Evolutionary conservation across 2,329 filamentous ascomycete species (phyloP).

Genomic region (Cytospora paraplurivora): DNA sequence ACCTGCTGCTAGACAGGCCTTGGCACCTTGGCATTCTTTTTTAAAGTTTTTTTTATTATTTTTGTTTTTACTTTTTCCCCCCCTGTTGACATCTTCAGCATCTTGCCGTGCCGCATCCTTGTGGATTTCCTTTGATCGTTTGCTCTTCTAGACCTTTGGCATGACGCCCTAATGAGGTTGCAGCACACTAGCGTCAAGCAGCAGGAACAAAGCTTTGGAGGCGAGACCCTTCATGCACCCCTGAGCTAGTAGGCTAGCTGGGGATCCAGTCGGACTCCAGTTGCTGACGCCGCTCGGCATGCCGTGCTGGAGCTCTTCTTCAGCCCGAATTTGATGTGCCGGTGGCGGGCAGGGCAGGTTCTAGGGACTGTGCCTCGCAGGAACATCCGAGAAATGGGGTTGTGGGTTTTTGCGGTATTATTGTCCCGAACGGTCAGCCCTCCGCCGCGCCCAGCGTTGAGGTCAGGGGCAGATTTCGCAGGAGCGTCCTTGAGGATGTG

Average conservation of each 20-base stretch:
- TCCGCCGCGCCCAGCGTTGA: not conserved
- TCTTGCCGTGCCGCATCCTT: not conserved
- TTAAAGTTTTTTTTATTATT: too few species aligned
- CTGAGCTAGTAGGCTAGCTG: constrained; percentile 12
- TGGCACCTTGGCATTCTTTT: too few species aligned
- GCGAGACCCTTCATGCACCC: constrained; percentile 20
- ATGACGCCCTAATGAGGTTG: not conserved
- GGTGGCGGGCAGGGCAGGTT: constrained; percentile 4
- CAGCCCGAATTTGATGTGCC: not conserved
- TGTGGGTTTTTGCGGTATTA: constrained; percentile 18
- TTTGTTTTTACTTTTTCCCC: not conserved
- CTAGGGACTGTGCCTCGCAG: not conserved
- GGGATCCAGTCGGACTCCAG: constrained; percentile 20
- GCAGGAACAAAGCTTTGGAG: constrained; percentile 14
- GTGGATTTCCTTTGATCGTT: not conserved
- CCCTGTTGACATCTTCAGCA: not conserved
- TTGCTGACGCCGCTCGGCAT: constrained; percentile 2
- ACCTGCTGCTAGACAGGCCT: too few species aligned
- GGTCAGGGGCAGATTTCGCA: not conserved
- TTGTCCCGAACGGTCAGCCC: not conserved
- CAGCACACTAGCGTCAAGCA: constrained; percentile 18
- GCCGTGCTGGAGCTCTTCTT: constrained; percentile 1
- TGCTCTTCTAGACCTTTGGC: not conserved
- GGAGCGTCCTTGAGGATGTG: not conserved
- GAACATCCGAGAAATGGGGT: constrained; percentile 18